Evolutionary conservation across 208 protist genomes (phyloP).

Genomic region (Trypanosoma rangeli): DNA sequence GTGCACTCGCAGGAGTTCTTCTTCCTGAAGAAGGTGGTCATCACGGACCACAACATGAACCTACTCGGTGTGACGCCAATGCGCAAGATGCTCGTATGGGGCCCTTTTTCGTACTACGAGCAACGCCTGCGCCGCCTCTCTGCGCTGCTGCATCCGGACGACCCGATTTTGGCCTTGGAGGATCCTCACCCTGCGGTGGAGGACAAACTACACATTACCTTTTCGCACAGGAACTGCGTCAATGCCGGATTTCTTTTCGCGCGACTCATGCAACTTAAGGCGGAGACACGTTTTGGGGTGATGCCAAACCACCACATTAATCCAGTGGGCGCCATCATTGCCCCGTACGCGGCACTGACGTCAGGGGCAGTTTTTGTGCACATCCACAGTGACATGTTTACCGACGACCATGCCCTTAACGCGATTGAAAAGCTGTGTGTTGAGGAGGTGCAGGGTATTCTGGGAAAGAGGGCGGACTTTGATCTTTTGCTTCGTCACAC

Average conservation of each 20-base stretch:
- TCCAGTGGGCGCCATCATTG: slow-evolving; percentile 84
- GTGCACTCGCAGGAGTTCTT: slow-evolving; percentile 93
- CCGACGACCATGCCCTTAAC: slow-evolving; percentile 90
- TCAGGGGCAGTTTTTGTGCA: slow-evolving; percentile 87
- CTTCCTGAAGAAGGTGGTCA: slow-evolving; percentile 92
- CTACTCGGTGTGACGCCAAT: slow-evolving; percentile 86
- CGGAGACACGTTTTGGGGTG: slow-evolving; percentile 87
- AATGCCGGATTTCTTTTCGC: slow-evolving; percentile 90
- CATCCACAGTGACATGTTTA: slow-evolving; percentile 88
- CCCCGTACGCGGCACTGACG: slow-evolving; percentile 85
- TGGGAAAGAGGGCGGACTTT: slow-evolving; percentile 80
- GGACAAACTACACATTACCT: slow-evolving; percentile 88
- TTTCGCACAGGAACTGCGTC: slow-evolving; percentile 87
- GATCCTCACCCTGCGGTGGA: slow-evolving; percentile 78
- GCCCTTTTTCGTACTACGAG: slow-evolving; percentile 92
- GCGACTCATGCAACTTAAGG: slow-evolving; percentile 79
- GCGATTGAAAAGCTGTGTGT: slow-evolving; percentile 89
- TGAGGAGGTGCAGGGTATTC: slow-evolving; percentile 82
- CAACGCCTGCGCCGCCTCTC: slow-evolving; percentile 87
- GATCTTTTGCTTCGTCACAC: slow-evolving; percentile 87
- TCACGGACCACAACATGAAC: slow-evolving; percentile 94
- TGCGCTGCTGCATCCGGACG: slow-evolving; percentile 86
- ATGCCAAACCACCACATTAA: slow-evolving; percentile 90
- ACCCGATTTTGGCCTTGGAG: slow-evolving; percentile 87
- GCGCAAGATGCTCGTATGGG: slow-evolving; percentile 90